Base-by-base conservation (phyloP, 2,329 filamentous ascomycete species). In the Trematosphaeria pertusa region DNA sequence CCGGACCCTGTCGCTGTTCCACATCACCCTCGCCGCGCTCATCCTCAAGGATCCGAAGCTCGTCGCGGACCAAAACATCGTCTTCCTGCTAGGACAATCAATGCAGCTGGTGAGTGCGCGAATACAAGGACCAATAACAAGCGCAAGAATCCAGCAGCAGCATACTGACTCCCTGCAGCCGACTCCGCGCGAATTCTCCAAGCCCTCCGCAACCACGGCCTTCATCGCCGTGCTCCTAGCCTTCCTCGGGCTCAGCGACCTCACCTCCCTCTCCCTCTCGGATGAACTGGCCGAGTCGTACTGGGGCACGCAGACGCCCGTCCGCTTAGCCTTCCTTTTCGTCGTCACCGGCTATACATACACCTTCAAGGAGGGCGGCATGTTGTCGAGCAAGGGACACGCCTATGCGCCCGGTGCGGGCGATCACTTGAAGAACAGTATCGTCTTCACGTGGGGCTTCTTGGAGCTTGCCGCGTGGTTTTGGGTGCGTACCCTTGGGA, bases 391-490 rank as follows among this genome's bases (percentile, higher is more conserved):
- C 12, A 61, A 51, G 30, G 56, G 62, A 2, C 36, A 43, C 4
- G 52, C 58, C 7, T 67, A 62, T 41, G 66, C 52, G 50, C 53
- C 37, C 42, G 67, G 50, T 42, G 61, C 53, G 63, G 79, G 67
- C 38, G 87, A 91, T 52, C 81, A 83, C 18, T 72, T 96, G 61
- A 91, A 92, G 76, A 96, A 95, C 68, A 83, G 90, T 39, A 77
- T 96, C 31, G 84, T 96, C 31, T 95, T 97, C 67, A 86, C 88
- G 0, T 94, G 91, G 73, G 85, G 85, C 7, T 94, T 96, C 62
- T 66, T 96, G 65, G 92, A 97, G 77, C 83, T 90, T 69, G 78
- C 90, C 57, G 81, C 82, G 51, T 96, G 91, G 90, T 91, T 96
- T 72, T 96, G 91, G 91, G 85, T 85, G 67, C 53, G 77, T 70